Evolutionary conservation across 148 eudicot species (phyloP), one percentile per base, ranked within the genome.

Genomic region (Dysphania ambrosioides): DNA sequence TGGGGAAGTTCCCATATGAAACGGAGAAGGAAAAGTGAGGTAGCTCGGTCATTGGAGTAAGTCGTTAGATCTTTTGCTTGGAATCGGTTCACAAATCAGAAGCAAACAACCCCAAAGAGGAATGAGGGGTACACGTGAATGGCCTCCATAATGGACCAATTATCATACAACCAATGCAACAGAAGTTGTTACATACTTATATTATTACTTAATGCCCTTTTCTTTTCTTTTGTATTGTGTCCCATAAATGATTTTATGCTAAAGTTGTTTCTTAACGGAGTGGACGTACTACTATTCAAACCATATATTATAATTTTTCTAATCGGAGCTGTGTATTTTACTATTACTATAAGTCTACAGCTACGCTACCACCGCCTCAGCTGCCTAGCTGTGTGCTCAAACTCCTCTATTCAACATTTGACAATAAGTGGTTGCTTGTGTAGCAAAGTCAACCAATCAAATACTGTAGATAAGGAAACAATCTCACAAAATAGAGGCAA

Each of bases 121-220:
- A n/a, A 40, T 24, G 70, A 65, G 77, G 53, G 53, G 19, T 15
- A 12, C 76, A 74, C 77, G 77, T 74, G 77, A 74, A 74, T 30
- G 13, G 26, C 77, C 77, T 53, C 77, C 77, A 12, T 6, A 34
- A 31, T 42, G 27, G 18, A 60, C 77, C 77, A 74, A 63, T 74
- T 42, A 32, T 49, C 53, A 47, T 47, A 16, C 53, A 47, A 47
- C 53, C 16, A 47, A 47, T 47, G 21, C 53, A 47, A 47, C 21
- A 44, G 51, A 44, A 44, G 53, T 47, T 47, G 19, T 47, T 47
- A 47, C 53, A 15, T 13, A n/a, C 30, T 44, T 19, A 24, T 42
- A 7, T 24, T 27, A 2, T 13, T 49, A 8, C 6, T 6, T 29
- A 61, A 3, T 31, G 36, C 4, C 12, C 29, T 44, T 38, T 6